Base-by-base conservation (phyloP, 169 alveolate species). In the Sarcocystis neurona region DNA sequence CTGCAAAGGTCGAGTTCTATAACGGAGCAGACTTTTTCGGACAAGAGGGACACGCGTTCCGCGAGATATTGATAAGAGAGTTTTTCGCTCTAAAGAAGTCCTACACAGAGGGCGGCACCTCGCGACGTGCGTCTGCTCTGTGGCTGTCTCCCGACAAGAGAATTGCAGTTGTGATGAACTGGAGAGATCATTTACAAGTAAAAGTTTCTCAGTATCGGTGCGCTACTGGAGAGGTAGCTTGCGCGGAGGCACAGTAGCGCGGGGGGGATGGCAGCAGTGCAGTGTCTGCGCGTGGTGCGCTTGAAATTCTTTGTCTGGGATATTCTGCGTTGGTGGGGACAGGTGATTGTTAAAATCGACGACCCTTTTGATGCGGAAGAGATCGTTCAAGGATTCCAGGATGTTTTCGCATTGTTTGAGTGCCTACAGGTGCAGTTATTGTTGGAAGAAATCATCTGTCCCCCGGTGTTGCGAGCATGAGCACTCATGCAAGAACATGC, bases 81-180 rank as follows among this genome's bases (percentile, higher is more conserved):
- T 15, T 32, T 18, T 34, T 72, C 30, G 37, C 56, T 1, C 41
- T 56, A 3, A 48, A 44, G 23, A 39, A 37, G 20, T 3, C 82
- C 60, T 72, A 72, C 32, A 3, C 41, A 56, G 82, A 72, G n/a
- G 34, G 34, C 58, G 34, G 8, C 18, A 72, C 37, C 56, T 39
- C 82, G 23, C 82, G 43, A 48, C 6, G 82, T 27, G 82, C 82
- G 27, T 39, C 82, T 27, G 82, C 82, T 27, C 41, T 72, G 20
- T 72, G 82, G 82, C 32, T 72, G 58, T 72, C 82, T 39, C 82
- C 82, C 60, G 58, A 72, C 56, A 72, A 72, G 56, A 72, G n/a
- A 20, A 37, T n/a, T 39, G n/a, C 41, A 1, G 82, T 72, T 34
- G 18, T 15, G 23, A 56, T 72, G 10, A 72, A 72, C 82, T 72